Conservation (phyloP, 208 protist species). For the Angomonas deanei region DNA sequence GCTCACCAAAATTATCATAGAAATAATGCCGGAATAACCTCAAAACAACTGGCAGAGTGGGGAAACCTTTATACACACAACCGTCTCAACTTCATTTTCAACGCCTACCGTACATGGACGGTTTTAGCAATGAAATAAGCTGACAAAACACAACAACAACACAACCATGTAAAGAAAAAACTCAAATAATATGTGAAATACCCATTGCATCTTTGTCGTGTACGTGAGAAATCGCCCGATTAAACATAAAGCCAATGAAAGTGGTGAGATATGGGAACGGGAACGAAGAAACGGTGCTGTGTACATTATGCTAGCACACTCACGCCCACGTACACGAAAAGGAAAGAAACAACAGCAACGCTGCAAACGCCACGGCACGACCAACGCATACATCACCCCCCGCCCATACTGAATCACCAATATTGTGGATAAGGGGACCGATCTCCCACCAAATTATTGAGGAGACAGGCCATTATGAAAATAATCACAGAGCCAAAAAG, state of each 20-base stretch:
- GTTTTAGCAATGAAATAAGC: background rate
- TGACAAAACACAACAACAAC: background rate
- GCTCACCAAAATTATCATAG: too few species aligned
- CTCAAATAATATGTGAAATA: background rate
- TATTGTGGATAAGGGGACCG: constrained; percentile 64
- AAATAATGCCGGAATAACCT: too few species aligned
- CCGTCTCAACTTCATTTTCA: too few species aligned
- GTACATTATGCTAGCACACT: background rate
- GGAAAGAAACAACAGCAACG: background rate
- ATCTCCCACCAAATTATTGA: constrained; percentile 49
- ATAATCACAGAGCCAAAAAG: constrained; percentile 35
- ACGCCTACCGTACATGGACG: too few species aligned
- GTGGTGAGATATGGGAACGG: background rate
- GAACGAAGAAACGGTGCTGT: background rate
- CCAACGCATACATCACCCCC: background rate
- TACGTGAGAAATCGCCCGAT: background rate
- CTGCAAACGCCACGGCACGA: background rate
- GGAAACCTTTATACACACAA: too few species aligned
- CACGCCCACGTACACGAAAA: constrained; percentile 4
- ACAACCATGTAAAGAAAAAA: background rate
- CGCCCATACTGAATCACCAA: constrained; percentile 33
- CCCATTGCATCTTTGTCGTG: background rate
- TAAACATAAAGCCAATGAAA: background rate
- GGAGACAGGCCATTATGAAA: constrained; percentile 36
- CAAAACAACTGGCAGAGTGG: too few species aligned